Evolutionary conservation across 140 eudicot genomes (phyloP).

Genomic region (Cichorium intybus): DNA sequence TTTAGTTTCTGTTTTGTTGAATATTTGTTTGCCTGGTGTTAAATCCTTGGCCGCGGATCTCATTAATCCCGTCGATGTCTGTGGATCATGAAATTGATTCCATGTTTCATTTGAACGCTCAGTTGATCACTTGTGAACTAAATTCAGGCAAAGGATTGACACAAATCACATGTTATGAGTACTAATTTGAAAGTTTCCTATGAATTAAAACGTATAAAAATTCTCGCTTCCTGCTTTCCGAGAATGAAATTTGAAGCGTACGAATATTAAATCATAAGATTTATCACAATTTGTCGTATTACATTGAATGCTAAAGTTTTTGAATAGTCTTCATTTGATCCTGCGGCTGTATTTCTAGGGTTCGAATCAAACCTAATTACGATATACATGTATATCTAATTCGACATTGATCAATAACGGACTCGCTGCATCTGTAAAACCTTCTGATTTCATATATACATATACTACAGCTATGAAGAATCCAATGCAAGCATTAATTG

Average conservation of each 20-base stretch:
- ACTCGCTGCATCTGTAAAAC: background rate
- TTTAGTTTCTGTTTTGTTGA: background rate
- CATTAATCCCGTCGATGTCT: background rate
- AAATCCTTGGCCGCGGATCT: background rate
- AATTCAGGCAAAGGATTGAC: too few species aligned
- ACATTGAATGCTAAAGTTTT: background rate
- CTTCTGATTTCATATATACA: background rate
- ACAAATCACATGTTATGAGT: too few species aligned
- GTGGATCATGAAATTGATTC: background rate
- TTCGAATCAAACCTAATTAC: background rate
- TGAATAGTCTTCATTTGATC: background rate
- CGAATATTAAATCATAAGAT: background rate
- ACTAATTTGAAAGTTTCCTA: background rate
- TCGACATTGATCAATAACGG: too few species aligned
- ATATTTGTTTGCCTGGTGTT: background rate
- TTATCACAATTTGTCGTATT: background rate
- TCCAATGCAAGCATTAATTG: conserved; percentile 19
- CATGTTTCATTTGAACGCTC: background rate
- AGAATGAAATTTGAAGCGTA: too few species aligned
- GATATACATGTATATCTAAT: background rate
- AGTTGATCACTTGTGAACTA: background rate
- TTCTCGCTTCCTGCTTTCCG: too few species aligned
- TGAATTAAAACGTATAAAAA: background rate
- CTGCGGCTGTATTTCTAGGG: background rate
- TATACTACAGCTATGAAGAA: conserved; percentile 28